Conservation (phyloP, 2,329 filamentous ascomycete genomes). For the Fusarium oxysporum region DNA sequence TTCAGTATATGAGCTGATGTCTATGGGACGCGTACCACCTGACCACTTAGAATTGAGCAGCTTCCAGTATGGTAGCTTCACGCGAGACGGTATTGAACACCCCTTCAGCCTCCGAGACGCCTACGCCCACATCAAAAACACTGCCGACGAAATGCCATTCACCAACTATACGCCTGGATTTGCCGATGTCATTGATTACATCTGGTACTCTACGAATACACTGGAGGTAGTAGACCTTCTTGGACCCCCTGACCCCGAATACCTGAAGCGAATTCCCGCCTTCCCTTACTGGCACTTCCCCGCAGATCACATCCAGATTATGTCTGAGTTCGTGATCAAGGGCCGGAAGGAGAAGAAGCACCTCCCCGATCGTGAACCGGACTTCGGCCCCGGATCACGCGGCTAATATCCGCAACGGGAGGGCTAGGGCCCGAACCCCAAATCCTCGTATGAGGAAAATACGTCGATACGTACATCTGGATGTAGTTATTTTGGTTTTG, state of each 20-base stretch:
- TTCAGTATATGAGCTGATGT: conserved; percentile 90
- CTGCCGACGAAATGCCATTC: conserved; percentile 86
- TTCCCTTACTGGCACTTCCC: conserved; percentile 97
- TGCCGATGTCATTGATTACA: conserved; percentile 92
- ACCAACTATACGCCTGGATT: conserved; percentile 98
- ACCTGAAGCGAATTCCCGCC: conserved; percentile 86
- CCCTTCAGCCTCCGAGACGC: conserved; percentile 94
- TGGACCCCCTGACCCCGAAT: conserved; percentile 86
- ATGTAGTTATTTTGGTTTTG: conserved; percentile 56
- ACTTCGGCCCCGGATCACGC: conserved; percentile 63
- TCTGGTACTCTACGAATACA: conserved; percentile 95
- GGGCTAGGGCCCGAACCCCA: conserved; percentile 7
- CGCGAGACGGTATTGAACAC: conserved; percentile 90
- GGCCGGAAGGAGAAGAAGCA: conserved; percentile 84
- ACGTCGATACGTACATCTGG: conserved; percentile 49
- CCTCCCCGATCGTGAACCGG: conserved; percentile 70
- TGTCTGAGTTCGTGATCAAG: conserved; percentile 91
- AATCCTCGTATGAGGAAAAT: conserved; percentile 11
- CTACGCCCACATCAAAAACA: conserved; percentile 84
- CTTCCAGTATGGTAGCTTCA: conserved; percentile 93
- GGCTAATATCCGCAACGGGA: conserved; percentile 41
- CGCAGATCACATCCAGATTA: conserved; percentile 89
- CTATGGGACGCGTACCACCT: conserved; percentile 80
- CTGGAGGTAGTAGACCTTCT: conserved; percentile 86
- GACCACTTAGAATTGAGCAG: conserved; percentile 83